Conservation (phyloP, 2,329 filamentous ascomycete genomes). For the Sclerotinia minor region DNA sequence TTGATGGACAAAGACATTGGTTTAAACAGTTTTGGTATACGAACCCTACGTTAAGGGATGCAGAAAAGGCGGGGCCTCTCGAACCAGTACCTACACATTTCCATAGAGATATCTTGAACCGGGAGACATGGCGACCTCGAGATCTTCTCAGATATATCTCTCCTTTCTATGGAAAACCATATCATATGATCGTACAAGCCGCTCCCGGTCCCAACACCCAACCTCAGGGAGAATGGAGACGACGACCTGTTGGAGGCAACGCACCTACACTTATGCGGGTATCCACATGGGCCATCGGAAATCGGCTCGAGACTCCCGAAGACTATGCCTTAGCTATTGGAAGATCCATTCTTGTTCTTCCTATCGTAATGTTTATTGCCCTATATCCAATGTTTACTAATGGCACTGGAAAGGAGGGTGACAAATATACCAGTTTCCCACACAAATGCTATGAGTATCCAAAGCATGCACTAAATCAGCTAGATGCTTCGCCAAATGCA, state of each 20-base stretch:
- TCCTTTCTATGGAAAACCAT: slow-evolving; percentile 24
- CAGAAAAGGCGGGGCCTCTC: slow-evolving; percentile 15
- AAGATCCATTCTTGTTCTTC: slow-evolving; percentile 21
- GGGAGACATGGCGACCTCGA: slow-evolving; percentile 25
- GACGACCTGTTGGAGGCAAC: slow-evolving; percentile 19
- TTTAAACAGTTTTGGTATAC: slow-evolving; percentile 20
- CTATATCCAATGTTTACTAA: slow-evolving; percentile 11
- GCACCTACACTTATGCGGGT: slow-evolving; percentile 22
- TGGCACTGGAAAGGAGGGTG: not conserved
- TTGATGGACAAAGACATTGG: slow-evolving; percentile 19
- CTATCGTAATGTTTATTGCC: slow-evolving; percentile 20
- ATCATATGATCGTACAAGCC: slow-evolving; percentile 25
- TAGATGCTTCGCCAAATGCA: slow-evolving; percentile 23
- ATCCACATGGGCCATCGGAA: slow-evolving; percentile 25
- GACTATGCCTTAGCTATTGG: slow-evolving; percentile 17
- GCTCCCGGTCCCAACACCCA: slow-evolving; percentile 15
- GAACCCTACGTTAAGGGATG: slow-evolving; percentile 21
- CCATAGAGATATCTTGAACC: slow-evolving; percentile 21
- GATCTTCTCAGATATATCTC: slow-evolving; percentile 26
- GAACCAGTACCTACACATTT: slow-evolving; percentile 19
- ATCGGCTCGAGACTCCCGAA: slow-evolving; percentile 1
- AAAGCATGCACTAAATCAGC: slow-evolving; percentile 24
- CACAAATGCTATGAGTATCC: slow-evolving; percentile 26
- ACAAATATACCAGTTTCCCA: slow-evolving; percentile 18
- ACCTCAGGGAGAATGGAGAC: slow-evolving; percentile 23